A percentile compares a stretch with the other conserved stretches of the same genome.
These are phyloP conservation scores for Wickerhamomyces kurtzmanii DNA, from an alignment of 805 yeast species.

Conservation along the genomic window DNA sequence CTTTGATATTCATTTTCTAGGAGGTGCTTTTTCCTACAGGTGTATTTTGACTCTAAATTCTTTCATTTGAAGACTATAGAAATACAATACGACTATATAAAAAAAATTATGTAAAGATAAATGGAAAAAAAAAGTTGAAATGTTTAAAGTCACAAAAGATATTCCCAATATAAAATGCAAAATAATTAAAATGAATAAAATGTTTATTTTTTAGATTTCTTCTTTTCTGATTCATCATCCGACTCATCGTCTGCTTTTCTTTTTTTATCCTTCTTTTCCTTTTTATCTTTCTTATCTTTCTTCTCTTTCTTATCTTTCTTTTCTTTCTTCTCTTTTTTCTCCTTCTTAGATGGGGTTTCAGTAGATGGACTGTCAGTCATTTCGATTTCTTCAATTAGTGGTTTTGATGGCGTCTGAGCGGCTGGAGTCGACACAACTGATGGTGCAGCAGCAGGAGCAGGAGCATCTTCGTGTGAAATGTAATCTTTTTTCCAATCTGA, in stretches of 20 bases:
- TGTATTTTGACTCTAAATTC: no score
- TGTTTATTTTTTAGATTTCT: slow-evolving; percentile 31
- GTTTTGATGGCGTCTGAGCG: slow-evolving; percentile 35
- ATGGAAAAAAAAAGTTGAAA: no score
- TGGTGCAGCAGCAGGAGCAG: slow-evolving; percentile 36
- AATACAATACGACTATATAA: no score
- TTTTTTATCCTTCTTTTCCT: slow-evolving; percentile 53
- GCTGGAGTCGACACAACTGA: slow-evolving; percentile 25
- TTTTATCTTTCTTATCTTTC: slow-evolving; percentile 48
- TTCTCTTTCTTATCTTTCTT: slow-evolving; percentile 45
- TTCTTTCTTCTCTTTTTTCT: slow-evolving; percentile 28
- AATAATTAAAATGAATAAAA: slow-evolving; percentile 1
- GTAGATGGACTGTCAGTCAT: slow-evolving; percentile 17
- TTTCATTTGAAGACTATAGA: no score
- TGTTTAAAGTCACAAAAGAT: no score
- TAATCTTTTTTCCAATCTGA: slow-evolving; percentile 83
- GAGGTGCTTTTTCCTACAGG: no score
- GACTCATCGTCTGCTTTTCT: slow-evolving; percentile 43
- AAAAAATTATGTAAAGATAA: no score
- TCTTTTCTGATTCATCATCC: slow-evolving; percentile 38
- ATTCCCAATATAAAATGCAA: no score
- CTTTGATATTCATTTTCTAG: no score
- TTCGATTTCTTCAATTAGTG: slow-evolving; percentile 34
- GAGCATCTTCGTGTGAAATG: slow-evolving; percentile 57
- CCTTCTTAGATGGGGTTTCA: slow-evolving; percentile 18